A percentile compares a stretch with the other conserved stretches of the same genome.
Evolutionary conservation across 345 rosid species (phyloP).

Genomic region (Gynandropsis gynandra): DNA sequence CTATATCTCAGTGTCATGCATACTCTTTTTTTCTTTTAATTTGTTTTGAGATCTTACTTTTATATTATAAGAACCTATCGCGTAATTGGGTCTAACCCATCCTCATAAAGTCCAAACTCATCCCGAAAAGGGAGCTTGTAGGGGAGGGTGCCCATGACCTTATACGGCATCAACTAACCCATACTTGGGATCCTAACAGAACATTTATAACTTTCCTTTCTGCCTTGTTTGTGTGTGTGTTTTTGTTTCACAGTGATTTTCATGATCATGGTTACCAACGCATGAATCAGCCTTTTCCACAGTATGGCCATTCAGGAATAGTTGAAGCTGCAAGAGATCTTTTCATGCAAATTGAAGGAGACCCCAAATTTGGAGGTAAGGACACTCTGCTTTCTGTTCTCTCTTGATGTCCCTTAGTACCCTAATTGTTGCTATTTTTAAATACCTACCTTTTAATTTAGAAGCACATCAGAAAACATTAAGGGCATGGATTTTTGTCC

Average conservation of each 20-base stretch:
- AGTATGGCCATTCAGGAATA: constrained; percentile 79
- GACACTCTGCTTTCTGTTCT: constrained; percentile 6
- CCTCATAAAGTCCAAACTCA: no score
- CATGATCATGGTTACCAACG: constrained; percentile 28
- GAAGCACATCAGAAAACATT: no score
- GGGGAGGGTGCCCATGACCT: no score
- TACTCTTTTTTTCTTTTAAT: constrained; percentile 16
- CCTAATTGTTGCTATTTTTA: background rate
- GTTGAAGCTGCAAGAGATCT: constrained; percentile 84
- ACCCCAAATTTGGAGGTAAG: constrained; percentile 35
- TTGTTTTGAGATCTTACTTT: background rate
- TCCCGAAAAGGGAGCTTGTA: no score
- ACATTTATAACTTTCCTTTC: background rate
- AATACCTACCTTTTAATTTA: no score
- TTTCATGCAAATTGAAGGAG: constrained; percentile 74
- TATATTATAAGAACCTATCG: no score
- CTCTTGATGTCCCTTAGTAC: background rate
- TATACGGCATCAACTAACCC: no score
- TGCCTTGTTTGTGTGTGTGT: background rate
- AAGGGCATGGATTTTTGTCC: no score
- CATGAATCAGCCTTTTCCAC: constrained; percentile 54
- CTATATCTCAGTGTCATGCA: background rate
- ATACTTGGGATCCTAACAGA: no score
- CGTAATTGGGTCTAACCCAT: no score
- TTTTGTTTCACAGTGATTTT: constrained; percentile 27